phyloP scores from a whole-genome alignment of 1,284 basidiomycete genomes.

The Cutaneotrichosporon daszewskae region DNA sequence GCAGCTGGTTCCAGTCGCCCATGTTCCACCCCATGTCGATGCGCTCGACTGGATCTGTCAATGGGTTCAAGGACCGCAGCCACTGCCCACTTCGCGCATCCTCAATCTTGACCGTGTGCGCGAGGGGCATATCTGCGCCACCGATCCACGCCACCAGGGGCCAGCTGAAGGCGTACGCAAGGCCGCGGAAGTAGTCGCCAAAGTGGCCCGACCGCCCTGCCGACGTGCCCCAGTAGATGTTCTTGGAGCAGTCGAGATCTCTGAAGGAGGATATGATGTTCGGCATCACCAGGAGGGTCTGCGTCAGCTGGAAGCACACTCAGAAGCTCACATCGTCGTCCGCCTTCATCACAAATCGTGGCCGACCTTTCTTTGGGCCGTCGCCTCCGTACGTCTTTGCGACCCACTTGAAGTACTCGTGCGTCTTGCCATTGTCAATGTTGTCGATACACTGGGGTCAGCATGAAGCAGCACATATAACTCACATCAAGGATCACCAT shows the following conservation, averaged over 20 bases:
- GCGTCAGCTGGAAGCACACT: constrained; percentile 1
- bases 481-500: constrained; percentile 46
- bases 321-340: constrained; percentile 49
- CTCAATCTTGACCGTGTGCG: constrained; percentile 46
- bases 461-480: background rate
- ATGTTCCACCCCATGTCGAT: constrained; percentile 49
- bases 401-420: constrained; percentile 48
- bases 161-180: constrained; percentile 50
- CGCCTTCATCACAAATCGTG: constrained; percentile 48
- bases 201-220: constrained; percentile 43
- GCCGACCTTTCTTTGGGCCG: constrained; percentile 42
- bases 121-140: constrained; percentile 39
- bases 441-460: constrained; percentile 42
- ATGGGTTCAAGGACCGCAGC: constrained; percentile 41
- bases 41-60: constrained; percentile 41
- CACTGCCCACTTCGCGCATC: constrained; percentile 48
- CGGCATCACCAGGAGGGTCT: constrained; percentile 49
- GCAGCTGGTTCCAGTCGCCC: constrained; percentile 50
- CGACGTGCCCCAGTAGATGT: constrained; percentile 49
- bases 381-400: constrained; percentile 38
- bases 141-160: constrained; percentile 48
- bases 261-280: constrained; percentile 45
- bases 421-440: constrained; percentile 48
- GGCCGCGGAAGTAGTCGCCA: constrained; percentile 46
- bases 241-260: constrained; percentile 44